Conservation (phyloP, 306 rosid species). For the Elaeagnus macrophylla region DNA sequence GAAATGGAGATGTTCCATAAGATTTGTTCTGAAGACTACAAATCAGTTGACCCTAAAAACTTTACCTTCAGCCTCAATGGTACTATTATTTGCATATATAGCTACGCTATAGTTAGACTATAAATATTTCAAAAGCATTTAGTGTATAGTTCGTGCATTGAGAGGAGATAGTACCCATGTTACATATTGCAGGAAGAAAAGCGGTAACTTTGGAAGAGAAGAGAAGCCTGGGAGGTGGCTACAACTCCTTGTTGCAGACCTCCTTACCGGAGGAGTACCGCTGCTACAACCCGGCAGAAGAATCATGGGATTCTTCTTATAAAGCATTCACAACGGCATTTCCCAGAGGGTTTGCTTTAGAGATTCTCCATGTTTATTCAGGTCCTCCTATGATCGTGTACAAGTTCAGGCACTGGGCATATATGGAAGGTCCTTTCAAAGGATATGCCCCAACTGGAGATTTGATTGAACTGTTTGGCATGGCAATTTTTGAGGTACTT, state of each 20-base stretch:
- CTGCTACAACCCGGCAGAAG: constrained; percentile 37
- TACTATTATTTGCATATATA: background rate
- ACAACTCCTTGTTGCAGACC: constrained; percentile 38
- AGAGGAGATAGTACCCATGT: too few species aligned
- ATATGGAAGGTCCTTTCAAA: constrained; percentile 71
- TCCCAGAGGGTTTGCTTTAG: constrained; percentile 62
- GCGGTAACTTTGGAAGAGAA: constrained; percentile 24
- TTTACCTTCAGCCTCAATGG: constrained; percentile 45
- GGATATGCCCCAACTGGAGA: constrained; percentile 51
- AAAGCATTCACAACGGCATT: constrained; percentile 40
- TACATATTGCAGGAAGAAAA: constrained; percentile 31
- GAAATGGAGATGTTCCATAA: constrained; percentile 60
- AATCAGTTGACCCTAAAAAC: constrained; percentile 31
- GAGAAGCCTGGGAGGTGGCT: constrained; percentile 48
- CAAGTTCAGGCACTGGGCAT: constrained; percentile 72
- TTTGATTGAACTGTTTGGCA: constrained; percentile 36
- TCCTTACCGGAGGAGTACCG: constrained; percentile 41
- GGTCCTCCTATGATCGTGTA: constrained; percentile 52
- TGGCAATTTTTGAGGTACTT: constrained; percentile 37
- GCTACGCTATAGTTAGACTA: too few species aligned
- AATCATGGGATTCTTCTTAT: constrained; percentile 45
- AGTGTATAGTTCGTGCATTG: too few species aligned
- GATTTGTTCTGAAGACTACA: constrained; percentile 18
- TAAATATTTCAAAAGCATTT: too few species aligned
- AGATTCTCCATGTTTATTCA: constrained; percentile 38